These are phyloP conservation scores for Davidsoniella australis DNA, from an alignment of 2,329 filamentous ascomycete genomes.

Conservation along the genomic window DNA sequence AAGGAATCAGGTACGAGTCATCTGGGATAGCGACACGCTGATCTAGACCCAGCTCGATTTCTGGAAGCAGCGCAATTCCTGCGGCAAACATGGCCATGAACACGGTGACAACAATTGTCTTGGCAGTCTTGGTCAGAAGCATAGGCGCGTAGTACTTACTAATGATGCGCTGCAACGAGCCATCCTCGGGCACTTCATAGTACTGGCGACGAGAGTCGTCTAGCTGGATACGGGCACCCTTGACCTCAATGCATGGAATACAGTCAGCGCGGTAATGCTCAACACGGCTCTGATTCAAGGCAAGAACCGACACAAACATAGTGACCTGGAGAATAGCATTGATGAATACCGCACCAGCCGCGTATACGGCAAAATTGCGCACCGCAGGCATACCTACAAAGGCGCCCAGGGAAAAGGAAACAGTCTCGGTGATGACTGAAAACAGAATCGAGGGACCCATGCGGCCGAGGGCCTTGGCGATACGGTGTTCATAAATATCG, in stretches of 20 bases:
- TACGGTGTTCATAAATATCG: constrained; percentile 67
- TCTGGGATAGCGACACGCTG: constrained; percentile 88
- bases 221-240: constrained; percentile 52
- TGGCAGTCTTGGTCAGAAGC: constrained; percentile 64
- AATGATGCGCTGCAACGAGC: constrained; percentile 69
- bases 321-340: constrained; percentile 95
- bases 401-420: constrained; percentile 79
- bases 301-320: constrained; percentile 84
- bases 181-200: constrained; percentile 69
- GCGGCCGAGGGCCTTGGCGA: constrained; percentile 75
- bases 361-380: constrained; percentile 91
- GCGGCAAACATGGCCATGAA: constrained; percentile 82
- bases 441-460: constrained; percentile 96
- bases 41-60: constrained; percentile 74
- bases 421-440: constrained; percentile 85
- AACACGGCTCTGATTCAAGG: constrained; percentile 79
- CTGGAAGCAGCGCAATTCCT: constrained; percentile 67
- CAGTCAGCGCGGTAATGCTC: constrained; percentile 82
- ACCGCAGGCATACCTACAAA: constrained; percentile 97
- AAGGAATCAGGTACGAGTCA: constrained; percentile 86
- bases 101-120: constrained; percentile 55
- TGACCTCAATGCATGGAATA: constrained; percentile 73
- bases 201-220: constrained; percentile 35
- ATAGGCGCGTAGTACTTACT: constrained; percentile 74
- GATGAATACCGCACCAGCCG: constrained; percentile 88